A percentile compares a stretch with the other conserved stretches of the same genome.
phyloP scores from a whole-genome alignment of 179 eudicot genomes.

The Beta macrorhiza region DNA sequence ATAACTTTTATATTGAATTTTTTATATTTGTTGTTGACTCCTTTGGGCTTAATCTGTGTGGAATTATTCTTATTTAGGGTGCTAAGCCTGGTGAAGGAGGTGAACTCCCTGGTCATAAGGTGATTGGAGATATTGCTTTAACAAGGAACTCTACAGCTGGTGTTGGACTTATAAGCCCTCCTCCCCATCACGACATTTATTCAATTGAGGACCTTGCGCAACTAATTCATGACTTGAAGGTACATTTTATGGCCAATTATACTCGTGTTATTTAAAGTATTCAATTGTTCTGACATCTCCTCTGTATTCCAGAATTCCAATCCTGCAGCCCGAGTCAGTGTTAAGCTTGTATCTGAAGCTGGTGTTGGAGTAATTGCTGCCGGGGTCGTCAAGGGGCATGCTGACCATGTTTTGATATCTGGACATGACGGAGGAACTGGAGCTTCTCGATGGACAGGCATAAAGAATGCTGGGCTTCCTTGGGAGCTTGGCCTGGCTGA shows the following conservation, averaged over 20 bases:
- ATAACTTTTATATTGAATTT: constrained; percentile 34
- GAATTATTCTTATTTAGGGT: constrained; percentile 51
- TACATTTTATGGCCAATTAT: constrained; percentile 20
- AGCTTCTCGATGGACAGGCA: constrained; percentile 99
- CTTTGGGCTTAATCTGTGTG: constrained; percentile 22
- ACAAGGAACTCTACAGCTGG: constrained; percentile 99
- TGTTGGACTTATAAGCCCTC: constrained; percentile 98
- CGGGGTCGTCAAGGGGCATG: constrained; percentile 98
- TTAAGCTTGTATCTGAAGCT: constrained; percentile 97
- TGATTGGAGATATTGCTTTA: constrained; percentile 91
- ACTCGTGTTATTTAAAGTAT: background rate
- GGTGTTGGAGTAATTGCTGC: constrained; percentile 99
- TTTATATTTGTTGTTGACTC: constrained; percentile 19
- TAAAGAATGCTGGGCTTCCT: constrained; percentile 98
- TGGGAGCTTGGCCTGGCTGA: constrained; percentile 99
- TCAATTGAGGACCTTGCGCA: constrained; percentile 99
- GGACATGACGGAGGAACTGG: constrained; percentile 99
- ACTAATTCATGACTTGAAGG: constrained; percentile 94
- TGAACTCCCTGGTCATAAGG: constrained; percentile 98
- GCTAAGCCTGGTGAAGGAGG: constrained; percentile 99
- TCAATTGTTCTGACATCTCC: constrained; percentile 17
- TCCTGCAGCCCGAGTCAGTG: constrained; percentile 92
- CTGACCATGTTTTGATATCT: constrained; percentile 92
- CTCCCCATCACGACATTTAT: constrained; percentile 98
- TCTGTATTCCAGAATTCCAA: constrained; percentile 69